These are phyloP conservation scores for Chalara sp. DNA, from an alignment of 2,329 filamentous ascomycete genomes.

Conservation along the genomic window DNA sequence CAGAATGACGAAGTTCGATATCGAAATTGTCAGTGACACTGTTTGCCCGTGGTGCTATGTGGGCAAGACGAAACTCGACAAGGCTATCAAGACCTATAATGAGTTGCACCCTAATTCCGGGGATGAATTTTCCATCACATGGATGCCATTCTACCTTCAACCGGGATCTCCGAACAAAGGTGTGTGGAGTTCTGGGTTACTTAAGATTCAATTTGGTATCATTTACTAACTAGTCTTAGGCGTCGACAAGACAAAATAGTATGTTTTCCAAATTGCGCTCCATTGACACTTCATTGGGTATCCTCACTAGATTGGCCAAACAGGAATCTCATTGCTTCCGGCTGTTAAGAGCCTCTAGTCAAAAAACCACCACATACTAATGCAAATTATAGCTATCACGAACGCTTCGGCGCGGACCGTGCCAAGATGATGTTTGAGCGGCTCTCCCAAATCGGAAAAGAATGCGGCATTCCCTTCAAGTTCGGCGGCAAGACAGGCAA, in stretches of 20 bases:
- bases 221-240: no score
- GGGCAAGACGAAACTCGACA: constrained; percentile 68
- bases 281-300: no score
- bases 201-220: constrained; percentile 5
- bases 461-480: constrained; percentile 67
- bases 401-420: constrained; percentile 28
- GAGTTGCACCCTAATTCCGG: constrained; percentile 50
- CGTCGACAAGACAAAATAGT: no score
- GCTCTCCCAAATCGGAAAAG: constrained; percentile 49
- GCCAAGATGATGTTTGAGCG: constrained; percentile 48
- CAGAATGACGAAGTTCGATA: constrained; percentile 67
- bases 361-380: no score
- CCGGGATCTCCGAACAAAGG: constrained; percentile 50
- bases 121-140: constrained; percentile 67
- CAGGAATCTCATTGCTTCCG: no score
- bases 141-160: constrained; percentile 78
- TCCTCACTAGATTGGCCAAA: no score
- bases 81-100: constrained; percentile 62
- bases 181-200: constrained; percentile 22
- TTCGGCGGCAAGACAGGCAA: constrained; percentile 67
- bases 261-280: no score
- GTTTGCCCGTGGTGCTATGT: constrained; percentile 78
- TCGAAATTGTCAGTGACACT: constrained; percentile 74
- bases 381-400: no score
- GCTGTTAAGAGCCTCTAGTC: no score